Conservation (phyloP, 2,329 filamentous ascomycete species). For the Ceratocystis alfenasii region DNA sequence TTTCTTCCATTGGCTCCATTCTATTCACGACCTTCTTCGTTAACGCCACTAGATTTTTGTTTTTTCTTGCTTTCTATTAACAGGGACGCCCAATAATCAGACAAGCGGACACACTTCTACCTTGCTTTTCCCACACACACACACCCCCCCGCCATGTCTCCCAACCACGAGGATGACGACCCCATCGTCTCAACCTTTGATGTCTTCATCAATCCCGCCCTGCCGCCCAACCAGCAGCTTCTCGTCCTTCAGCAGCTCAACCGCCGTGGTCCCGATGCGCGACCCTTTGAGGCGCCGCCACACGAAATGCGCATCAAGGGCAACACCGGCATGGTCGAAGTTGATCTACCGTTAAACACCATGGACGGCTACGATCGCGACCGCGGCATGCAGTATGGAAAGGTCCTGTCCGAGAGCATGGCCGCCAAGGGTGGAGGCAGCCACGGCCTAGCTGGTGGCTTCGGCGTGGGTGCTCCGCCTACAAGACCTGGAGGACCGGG, state of each 20-base stretch:
- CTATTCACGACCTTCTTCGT: not conserved
- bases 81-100: no score
- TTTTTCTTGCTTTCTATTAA: not conserved
- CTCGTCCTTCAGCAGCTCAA: slow-evolving; percentile 86
- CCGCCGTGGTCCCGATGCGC: slow-evolving; percentile 47
- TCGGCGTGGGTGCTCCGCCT: slow-evolving; percentile 48
- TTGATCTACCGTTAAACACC: slow-evolving; percentile 76
- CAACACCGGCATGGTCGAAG: slow-evolving; percentile 69
- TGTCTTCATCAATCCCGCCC: slow-evolving; percentile 69
- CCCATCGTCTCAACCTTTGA: slow-evolving; percentile 66
- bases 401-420: slow-evolving; percentile 53
- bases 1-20: not conserved
- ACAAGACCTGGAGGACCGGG: slow-evolving; percentile 27
- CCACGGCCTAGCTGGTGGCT: slow-evolving; percentile 60
- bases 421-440: slow-evolving; percentile 50
- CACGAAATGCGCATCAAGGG: slow-evolving; percentile 72
- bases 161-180: slow-evolving; percentile 40
- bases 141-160: slow-evolving; percentile 18
- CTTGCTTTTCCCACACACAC: no score
- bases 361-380: slow-evolving; percentile 65
- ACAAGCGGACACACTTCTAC: no score
- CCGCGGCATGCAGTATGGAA: slow-evolving; percentile 74
- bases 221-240: slow-evolving; percentile 50
- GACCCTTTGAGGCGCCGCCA: slow-evolving; percentile 49
- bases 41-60: not conserved